Base-by-base conservation (phyloP, 1,284 basidiomycete genomes). In the Tilletia indica region DNA sequence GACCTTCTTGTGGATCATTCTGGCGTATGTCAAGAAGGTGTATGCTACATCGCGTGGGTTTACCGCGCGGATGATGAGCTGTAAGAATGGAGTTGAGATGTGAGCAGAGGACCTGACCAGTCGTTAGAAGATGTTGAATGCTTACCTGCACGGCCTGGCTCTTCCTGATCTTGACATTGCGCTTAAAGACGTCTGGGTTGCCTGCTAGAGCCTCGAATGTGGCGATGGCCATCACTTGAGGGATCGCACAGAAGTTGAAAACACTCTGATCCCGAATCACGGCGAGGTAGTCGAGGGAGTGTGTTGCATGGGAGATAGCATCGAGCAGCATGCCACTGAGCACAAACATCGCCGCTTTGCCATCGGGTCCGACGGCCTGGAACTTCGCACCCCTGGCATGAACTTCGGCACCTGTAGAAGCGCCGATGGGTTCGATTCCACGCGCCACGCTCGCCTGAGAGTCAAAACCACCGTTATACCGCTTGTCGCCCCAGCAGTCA, bases 221-320 rank as follows among this genome's bases (percentile, higher is more conserved):
- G 5, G 97, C 95, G 78, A 99, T 92, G 0, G 96, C 94, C 96
- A 99, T 98, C 31, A 91, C 89, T 45, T 92, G 93, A 11, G 96
- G 96, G 73, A 98, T 93, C 2, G 96, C 94, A 79, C 93, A 94
- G 86, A 99, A 99, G 85, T 93, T 93, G 88, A 99, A 99, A 38
- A 97, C 90, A 72, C 88, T 91, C 86, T 98, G 96, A 85, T 93
- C 95, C 85, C 89, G 91, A 78, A 99, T 87, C 67, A 97, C 85
- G 36, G 89, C 88, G 76, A 99, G 88, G 85, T 98, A 99, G 84
- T 99, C 96, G 78, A 99, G 87, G 8, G 92, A 88, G 81, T 94
- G 93, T 19, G 90, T 90, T 12, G 92, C 88, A 81, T 98, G 95
- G 56, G 91, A 86, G 71, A 99, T 87, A 16, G 93, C 93, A 83